Evolutionary conservation across 2,329 filamentous ascomycete genomes (phyloP).

Genomic region (Alternaria longipes): DNA sequence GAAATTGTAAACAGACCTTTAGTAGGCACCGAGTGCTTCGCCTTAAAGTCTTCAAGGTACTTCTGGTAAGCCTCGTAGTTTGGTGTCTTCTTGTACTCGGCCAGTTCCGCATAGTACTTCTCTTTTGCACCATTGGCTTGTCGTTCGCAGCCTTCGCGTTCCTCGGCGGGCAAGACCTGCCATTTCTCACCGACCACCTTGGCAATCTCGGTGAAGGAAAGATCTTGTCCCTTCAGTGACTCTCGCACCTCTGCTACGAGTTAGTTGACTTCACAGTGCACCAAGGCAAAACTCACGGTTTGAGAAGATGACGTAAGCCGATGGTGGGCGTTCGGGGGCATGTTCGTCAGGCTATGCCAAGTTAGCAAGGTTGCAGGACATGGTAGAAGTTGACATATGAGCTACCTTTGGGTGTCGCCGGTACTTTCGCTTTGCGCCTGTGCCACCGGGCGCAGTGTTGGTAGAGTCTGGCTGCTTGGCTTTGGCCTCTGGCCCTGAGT

Average conservation of each 20-base stretch:
- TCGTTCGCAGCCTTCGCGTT: slow-evolving; percentile 77
- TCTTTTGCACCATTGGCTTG: slow-evolving; percentile 79
- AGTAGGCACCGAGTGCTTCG: slow-evolving; percentile 64
- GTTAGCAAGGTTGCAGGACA: slow-evolving; percentile 24
- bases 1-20: slow-evolving; percentile 41
- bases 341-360: slow-evolving; percentile 73
- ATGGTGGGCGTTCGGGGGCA: slow-evolving; percentile 81
- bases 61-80: slow-evolving; percentile 73
- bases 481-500: slow-evolving; percentile 59
- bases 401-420: slow-evolving; percentile 77
- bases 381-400: not conserved
- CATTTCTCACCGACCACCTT: slow-evolving; percentile 84
- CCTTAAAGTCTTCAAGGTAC: slow-evolving; percentile 81
- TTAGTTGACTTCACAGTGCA: slow-evolving; percentile 26
- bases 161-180: slow-evolving; percentile 72
- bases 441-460: slow-evolving; percentile 46
- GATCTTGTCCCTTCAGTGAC: slow-evolving; percentile 75
- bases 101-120: slow-evolving; percentile 75
- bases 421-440: slow-evolving; percentile 73
- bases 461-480: slow-evolving; percentile 55
- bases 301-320: slow-evolving; percentile 85
- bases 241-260: slow-evolving; percentile 72
- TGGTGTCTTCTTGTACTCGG: slow-evolving; percentile 79
- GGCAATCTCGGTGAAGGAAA: slow-evolving; percentile 84
- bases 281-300: slow-evolving; percentile 68